Evolutionary conservation across 2,329 filamentous ascomycete genomes (phyloP).

Genomic region (Aspergillus ruber): DNA sequence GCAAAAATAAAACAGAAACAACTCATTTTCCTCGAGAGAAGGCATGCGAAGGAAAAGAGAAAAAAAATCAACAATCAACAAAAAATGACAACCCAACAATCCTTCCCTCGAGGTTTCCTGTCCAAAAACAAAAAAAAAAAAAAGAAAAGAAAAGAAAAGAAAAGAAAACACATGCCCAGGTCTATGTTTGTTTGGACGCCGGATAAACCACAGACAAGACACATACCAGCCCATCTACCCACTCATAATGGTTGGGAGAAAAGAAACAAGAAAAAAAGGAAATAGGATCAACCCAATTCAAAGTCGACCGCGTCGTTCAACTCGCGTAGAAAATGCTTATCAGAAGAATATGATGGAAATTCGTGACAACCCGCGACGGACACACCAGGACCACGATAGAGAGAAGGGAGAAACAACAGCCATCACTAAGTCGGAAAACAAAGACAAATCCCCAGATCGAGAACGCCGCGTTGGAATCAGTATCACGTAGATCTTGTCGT

Average conservation of each 20-base stretch:
- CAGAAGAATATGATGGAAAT: background rate
- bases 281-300: slow-evolving; percentile 23
- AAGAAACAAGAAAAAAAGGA: slow-evolving; percentile 19
- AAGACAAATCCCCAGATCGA: background rate
- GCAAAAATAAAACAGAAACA: background rate
- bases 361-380: background rate
- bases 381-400: background rate
- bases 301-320: background rate
- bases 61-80: background rate
- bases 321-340: background rate
- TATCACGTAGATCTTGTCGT: background rate
- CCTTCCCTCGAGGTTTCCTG: too few relatives aligned
- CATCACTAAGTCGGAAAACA: too few relatives aligned
- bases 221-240: slow-evolving; percentile 29
- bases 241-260: slow-evolving; percentile 24
- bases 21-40: background rate
- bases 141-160: slow-evolving; percentile 4
- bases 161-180: slow-evolving; percentile 30
- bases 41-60: slow-evolving; percentile 7
- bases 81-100: slow-evolving; percentile 2
- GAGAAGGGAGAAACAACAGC: background rate
- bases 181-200: slow-evolving; percentile 39
- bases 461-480: background rate
- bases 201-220: slow-evolving; percentile 21
- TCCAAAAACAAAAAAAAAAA: slow-evolving; percentile 3